phyloP scores from a whole-genome alignment of 169 alveolate genomes.

The Cryptosporidium ubiquitum region DNA sequence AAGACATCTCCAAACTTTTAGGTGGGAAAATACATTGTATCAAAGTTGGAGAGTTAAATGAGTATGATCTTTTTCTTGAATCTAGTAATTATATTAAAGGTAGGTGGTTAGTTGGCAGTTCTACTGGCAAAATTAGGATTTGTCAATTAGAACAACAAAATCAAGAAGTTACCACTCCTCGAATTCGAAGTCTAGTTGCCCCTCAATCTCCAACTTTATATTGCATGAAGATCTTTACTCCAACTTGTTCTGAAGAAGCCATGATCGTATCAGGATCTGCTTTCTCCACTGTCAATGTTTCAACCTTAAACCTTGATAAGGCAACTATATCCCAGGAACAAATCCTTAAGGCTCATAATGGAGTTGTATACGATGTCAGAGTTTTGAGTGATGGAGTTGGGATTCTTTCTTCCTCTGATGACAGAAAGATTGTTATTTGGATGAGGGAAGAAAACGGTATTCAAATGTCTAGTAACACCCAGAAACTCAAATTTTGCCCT shows the following conservation, averaged over 20 bases:
- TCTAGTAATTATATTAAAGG: conserved; percentile 15
- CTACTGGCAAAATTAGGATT: conserved; percentile 35
- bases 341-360: conserved; percentile 43
- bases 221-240: conserved; percentile 9
- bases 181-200: neutral
- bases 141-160: neutral
- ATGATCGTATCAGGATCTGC: conserved; percentile 62
- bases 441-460: neutral
- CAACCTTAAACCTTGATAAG: neutral
- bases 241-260: neutral
- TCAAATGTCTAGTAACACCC: neutral
- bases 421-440: conserved; percentile 66
- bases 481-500: neutral
- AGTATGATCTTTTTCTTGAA: conserved; percentile 41
- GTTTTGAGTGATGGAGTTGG: neutral
- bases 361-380: conserved; percentile 38
- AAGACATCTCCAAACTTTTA: neutral
- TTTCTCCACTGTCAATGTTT: conserved; percentile 30
- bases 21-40: neutral
- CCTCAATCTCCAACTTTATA: conserved; percentile 34
- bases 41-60: neutral
- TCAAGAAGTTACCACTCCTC: neutral
- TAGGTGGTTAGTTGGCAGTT: conserved; percentile 48
- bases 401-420: conserved; percentile 62
- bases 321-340: neutral